Evolutionary conservation across 306 rosid species (phyloP), one percentile per base, ranked within the genome.

Genomic region (Cucurbita maxima): DNA sequence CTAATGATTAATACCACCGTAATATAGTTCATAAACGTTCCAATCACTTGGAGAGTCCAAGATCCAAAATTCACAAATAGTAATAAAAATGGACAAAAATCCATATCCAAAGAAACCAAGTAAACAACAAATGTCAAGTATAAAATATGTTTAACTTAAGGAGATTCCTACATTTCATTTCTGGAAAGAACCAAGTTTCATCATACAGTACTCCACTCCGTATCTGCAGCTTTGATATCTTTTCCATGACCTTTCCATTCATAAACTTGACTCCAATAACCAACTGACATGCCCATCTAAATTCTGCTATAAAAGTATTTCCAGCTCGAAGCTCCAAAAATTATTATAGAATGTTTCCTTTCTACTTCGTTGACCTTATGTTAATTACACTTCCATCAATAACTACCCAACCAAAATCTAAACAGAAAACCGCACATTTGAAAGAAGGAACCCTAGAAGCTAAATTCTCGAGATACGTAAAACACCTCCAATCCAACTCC

Each of bases 371-470:
- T 40, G 76, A 72, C 66, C 76, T 56, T 57, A 73, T 22, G 52
- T 73, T 19, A 54, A 73, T 73, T 38, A 41, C 55, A 73, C 76
- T 56, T 56, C 2, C 56, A 10, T 40, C 13, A 73, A 57, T 44
- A 25, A 73, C 51, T 18, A 54, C 40, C 22, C 54, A 73, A 18
- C 53, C 54, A 73, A 43, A 55, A 56, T 25, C 20, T 19, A 13
- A 77, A 71, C 73, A 47, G 53, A 79, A 63, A 82, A 81, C 70
- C 64, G 16, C 43, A 40, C 79, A 78, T 82, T 77, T 51, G 44
- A 53, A 68, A 80, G 68, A 61, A 48, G 70, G 81, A 88, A 86
- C 88, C 88, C 88, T 84, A 88, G 76, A 86, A 86, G 77, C 76
- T 64, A 41, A 84, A 82, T 84, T 55, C 76, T 18, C 51, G 51